phyloP scores from a whole-genome alignment of 2,329 filamentous ascomycete species.

The Pyrenochaeta sp. region DNA sequence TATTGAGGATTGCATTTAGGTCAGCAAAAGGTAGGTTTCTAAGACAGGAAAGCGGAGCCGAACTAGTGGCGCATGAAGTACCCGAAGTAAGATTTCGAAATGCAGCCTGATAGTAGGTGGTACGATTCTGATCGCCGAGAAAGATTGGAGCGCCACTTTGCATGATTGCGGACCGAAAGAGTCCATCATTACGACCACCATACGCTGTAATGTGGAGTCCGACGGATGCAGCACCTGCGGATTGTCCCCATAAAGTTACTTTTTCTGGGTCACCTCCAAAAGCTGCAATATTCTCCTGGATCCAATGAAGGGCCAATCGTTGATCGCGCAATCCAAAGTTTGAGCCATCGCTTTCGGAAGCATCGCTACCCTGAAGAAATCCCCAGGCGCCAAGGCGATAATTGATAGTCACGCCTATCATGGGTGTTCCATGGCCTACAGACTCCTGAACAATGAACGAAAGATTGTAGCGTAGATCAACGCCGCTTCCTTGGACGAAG shows the following conservation, averaged over 20 bases:
- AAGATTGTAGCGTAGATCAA: conserved; percentile 12
- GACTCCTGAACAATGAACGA: conserved; percentile 19
- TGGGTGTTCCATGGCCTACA: conserved; percentile 11
- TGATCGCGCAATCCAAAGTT: conserved; percentile 65
- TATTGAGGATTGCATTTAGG: conserved; percentile 58
- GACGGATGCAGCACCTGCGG: conserved; percentile 66
- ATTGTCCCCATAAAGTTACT: conserved; percentile 66
- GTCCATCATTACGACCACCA: conserved; percentile 42
- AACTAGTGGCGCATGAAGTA: no score
- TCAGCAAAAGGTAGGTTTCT: conserved; percentile 66
- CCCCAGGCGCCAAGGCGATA: conserved; percentile 10
- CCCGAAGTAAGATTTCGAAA: no score
- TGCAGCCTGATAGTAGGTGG: no score
- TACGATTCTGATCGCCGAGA: not conserved
- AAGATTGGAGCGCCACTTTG: conserved; percentile 34
- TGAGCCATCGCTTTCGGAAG: conserved; percentile 20
- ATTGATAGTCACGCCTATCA: conserved; percentile 34
- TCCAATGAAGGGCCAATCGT: conserved; percentile 61
- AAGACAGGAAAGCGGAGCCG: conserved; percentile 49
- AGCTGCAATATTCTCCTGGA: conserved; percentile 57
- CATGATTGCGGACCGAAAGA: conserved; percentile 46
- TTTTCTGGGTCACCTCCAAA: conserved; percentile 61
- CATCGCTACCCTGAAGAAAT: conserved; percentile 45
- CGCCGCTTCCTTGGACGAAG: conserved; percentile 40
- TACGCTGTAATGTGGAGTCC: conserved; percentile 36